Conservation (phyloP, 768 basidiomycete species). For the Lentinula lateritia region DNA sequence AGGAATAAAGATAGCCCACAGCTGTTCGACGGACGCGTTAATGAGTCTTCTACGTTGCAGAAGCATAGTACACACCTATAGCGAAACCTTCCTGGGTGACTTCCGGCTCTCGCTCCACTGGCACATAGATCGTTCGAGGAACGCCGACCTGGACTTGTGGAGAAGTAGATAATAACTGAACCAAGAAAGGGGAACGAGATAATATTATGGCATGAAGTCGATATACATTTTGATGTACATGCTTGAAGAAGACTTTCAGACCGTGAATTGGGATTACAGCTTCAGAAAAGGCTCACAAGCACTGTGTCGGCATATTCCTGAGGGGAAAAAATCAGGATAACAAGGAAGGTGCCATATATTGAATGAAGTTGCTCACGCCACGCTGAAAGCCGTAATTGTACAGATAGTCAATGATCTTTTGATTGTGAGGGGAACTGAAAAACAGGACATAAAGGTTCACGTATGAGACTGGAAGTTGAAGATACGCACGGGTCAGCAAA, state of each 20-base stretch:
- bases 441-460: conserved; percentile 26
- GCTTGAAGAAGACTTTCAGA: conserved; percentile 31
- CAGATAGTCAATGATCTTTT: conserved; percentile 72
- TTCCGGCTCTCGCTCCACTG: conserved; percentile 73
- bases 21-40: conserved; percentile 35
- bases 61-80: conserved; percentile 45
- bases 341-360: not conserved
- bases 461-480: not conserved
- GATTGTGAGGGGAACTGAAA: conserved; percentile 54
- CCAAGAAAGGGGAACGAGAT: conserved; percentile 83
- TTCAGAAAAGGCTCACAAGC: conserved; percentile 43
- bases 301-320: conserved; percentile 83
- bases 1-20: conserved; percentile 77
- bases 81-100: conserved; percentile 83
- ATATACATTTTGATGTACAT: conserved; percentile 70
- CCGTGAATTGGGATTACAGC: not conserved
- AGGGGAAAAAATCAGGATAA: not conserved
- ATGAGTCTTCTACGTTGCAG: conserved; percentile 9
- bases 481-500: not conserved
- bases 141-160: conserved; percentile 59
- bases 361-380: conserved; percentile 49
- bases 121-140: conserved; percentile 67
- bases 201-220: conserved; percentile 81
- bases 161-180: conserved; percentile 82
- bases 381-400: conserved; percentile 79